Evolutionary conservation across 768 basidiomycete species (phyloP), one percentile per base, ranked within the genome.

Genomic region (Mycena belliarum): DNA sequence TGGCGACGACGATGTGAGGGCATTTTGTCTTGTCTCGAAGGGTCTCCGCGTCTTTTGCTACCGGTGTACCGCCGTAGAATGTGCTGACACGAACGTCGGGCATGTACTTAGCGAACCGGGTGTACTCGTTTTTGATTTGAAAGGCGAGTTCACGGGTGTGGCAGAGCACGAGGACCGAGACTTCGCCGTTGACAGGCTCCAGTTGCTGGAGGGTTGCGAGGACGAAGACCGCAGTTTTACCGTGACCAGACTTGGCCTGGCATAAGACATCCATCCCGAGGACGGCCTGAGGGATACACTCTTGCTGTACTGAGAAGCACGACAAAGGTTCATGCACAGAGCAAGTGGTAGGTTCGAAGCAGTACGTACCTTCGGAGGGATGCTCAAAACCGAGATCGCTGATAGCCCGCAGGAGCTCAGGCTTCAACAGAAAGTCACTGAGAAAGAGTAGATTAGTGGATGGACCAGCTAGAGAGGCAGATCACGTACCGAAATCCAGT

Each of bases 81-180:
- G 97, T 98, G 76, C 86, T 87, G 69, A 98, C 95, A 63, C 95
- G 91, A 67, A 98, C 94, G 66, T 95, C 93, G 33, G 97, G 95
- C 96, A 98, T 98, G 80, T 98, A 99, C 83, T 98, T 98, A 67
- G 93, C 92, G 76, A 99, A 99, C 51, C 97, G 94, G 53, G 90
- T 86, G 80, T 98, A 99, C 78, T 99, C 97, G 78, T 99, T 99
- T 83, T 96, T 95, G 77, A 99, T 99, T 79, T 99, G 97, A 81
- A 94, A 99, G 49, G 97, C 97, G 58, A 99, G 83, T 80, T 99
- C 97, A 67, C 97, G 93, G 26, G 97, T 99, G 79, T 99, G 97
- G 77, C 97, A 99, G 58, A 99, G 86, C 67, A 99, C 95, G 69
- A 99, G 82, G 64, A 98, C 96, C 49, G 94, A 93, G 53, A 98